Evolutionary conservation across 176 grass and related monocot species (phyloP), one percentile per base, ranked within the genome.

Genomic region (Raddia distichophylla): DNA sequence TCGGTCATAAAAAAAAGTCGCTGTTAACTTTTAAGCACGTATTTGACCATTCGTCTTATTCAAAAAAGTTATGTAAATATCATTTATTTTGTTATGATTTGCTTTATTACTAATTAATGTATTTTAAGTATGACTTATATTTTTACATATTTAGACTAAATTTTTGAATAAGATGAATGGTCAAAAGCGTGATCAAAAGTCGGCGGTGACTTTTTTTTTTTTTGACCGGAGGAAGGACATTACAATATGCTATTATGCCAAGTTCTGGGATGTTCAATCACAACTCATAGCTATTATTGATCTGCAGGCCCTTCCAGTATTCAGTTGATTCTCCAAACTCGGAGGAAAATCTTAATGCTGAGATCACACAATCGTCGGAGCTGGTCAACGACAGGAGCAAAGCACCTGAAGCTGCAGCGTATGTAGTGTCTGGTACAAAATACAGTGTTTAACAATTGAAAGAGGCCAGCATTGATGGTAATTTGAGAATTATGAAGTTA

Each of bases 371-470:
- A 27, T 27, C 27, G 27, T 27, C 17, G 1, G 44, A 17, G 65
- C 55, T 81, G 64, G 72, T 35, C 27, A 49, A 18, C 27, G 32
- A 48, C 48, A 33, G 16, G 58, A n/a, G 60, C 81, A 71, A 56
- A 81, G 43, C 20, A 79, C 48, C 75, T 50, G 71, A 18, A 64
- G 42, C 32, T 50, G 71, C 74, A 71, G 14, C 67, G 67, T 16
- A 40, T 43, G 43, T 11, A 58, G 14, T 67, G 33, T 34, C 3
- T n/a, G 1, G 44, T 43, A 66, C 1, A 76, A 75, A 75, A 54
- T 32, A 3, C 7, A 15, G 12, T 55, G 58, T 50, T 63, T 6
- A 33, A 40, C 27, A 17, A 17, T 9, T 32, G 15, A 35, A 51
- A 44, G 14, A 51, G 48, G 6, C 43, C 27, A 1, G 71, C 71